A percentile compares a stretch with the other conserved stretches of the same genome.
These are phyloP conservation scores for Lachancea mirantina DNA, from an alignment of 805 yeast species.

Conservation along the genomic window DNA sequence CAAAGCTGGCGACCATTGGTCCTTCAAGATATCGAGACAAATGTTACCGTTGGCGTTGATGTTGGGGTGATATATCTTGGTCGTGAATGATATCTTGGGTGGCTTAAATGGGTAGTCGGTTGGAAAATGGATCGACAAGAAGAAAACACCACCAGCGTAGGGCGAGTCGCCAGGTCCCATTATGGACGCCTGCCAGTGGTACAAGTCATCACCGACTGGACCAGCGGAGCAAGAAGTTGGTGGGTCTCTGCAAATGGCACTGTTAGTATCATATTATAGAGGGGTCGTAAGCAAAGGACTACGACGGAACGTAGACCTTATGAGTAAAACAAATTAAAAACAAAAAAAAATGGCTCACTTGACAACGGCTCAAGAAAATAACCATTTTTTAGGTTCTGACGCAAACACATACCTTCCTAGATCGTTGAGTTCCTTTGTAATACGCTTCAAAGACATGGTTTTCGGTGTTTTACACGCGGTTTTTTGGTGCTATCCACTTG, in stretches of 20 bases:
- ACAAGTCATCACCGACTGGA: constrained; percentile 95
- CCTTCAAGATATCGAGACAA: constrained; percentile 93
- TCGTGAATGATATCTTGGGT: constrained; percentile 87
- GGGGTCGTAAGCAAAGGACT: too few species aligned
- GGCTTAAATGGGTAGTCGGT: constrained; percentile 99
- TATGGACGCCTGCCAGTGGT: constrained; percentile 99
- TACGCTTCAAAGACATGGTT: constrained; percentile 88
- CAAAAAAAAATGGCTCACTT: too few species aligned
- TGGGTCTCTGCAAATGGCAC: constrained; percentile 64
- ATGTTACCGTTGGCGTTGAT: constrained; percentile 93
- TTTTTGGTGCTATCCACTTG: too few species aligned
- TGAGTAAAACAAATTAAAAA: too few species aligned
- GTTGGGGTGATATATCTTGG: constrained; percentile 96
- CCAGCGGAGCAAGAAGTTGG: constrained; percentile 99
- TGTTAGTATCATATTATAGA: constrained; percentile 4
- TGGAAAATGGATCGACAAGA: constrained; percentile 94
- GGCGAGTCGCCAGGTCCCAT: constrained; percentile 98
- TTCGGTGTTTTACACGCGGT: too few species aligned
- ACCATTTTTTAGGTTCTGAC: too few species aligned
- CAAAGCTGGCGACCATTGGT: constrained; percentile 98
- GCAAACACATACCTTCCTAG: constrained; percentile 71
- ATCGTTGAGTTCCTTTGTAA: constrained; percentile 90
- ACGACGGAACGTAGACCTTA: too few species aligned
- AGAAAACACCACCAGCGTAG: constrained; percentile 87
- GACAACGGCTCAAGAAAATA: too few species aligned